Conservation (phyloP, 192 early-diverging fungal genomes). For the Linnemannia hyalina region DNA sequence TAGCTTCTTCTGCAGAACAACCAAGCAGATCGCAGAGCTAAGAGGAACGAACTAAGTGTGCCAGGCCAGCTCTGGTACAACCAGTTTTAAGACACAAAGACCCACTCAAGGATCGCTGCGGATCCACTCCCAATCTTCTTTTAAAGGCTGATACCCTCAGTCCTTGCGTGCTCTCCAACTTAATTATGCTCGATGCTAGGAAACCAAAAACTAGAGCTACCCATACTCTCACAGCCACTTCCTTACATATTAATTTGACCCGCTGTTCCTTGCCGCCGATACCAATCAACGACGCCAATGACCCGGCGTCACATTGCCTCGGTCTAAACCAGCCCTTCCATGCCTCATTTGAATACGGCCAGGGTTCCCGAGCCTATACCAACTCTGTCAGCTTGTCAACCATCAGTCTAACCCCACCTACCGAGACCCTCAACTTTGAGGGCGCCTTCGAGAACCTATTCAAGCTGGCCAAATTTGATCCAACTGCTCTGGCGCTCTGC, state of each 20-base stretch:
- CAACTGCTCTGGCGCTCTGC: conserved; percentile 17
- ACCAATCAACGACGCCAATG: conserved; percentile 19
- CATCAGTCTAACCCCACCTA: conserved; percentile 12
- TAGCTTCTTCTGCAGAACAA: too few species aligned
- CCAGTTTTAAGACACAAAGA: too few species aligned
- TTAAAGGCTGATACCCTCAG: too few species aligned
- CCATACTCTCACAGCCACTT: neutral
- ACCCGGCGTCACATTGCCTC: conserved; percentile 32
- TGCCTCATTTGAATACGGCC: conserved; percentile 10
- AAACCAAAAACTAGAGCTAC: neutral
- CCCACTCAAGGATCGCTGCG: too few species aligned
- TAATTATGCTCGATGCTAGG: too few species aligned
- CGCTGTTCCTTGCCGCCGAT: neutral
- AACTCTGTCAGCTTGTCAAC: neutral
- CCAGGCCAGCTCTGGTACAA: too few species aligned
- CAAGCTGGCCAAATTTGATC: conserved; percentile 3
- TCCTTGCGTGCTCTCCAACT: too few species aligned
- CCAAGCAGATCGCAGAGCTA: too few species aligned
- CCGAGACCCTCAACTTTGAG: conserved; percentile 8
- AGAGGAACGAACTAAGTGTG: too few species aligned
- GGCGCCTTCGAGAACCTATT: conserved; percentile 35
- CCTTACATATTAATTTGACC: neutral
- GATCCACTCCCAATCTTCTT: too few species aligned
- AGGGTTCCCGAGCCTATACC: neutral
- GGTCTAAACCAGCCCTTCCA: conserved; percentile 18